Evolutionary conservation across 345 rosid genomes (phyloP), one percentile per base, ranked within the genome.

Genomic region (Corchorus olitorius): DNA sequence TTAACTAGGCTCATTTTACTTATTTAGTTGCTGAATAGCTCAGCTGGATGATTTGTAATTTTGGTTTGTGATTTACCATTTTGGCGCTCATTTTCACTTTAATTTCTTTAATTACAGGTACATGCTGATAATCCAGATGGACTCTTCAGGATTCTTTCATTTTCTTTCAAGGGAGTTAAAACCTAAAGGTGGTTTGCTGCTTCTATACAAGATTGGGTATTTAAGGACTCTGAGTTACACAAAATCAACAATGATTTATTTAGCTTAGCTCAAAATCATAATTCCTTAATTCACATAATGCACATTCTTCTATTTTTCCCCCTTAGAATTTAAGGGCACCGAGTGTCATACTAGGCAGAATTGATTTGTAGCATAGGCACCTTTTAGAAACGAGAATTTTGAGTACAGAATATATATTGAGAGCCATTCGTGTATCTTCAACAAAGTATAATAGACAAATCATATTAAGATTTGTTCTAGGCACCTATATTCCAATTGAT

Each of bases 61-160:
- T 66, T 45, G 15, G 70, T 27, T 27, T 27, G 27, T 27, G 27
- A 0, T 0, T 27, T 3, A 8, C 34, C 68, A 43, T 1, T 33
- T 15, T 41, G 59, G n/a, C 60, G 58, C 50, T 76, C 20, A 68
- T 65, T 16, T 17, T 67, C 49, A 15, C 6, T 13, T 8, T 43
- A 35, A 12, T 34, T 34, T 46, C 73, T 73, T 22, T 27, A 1
- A 27, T 27, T 62, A 58, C 82, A 95, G 99, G 98, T 93, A 64
- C 99, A 95, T 61, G 86, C 98, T 0, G 99, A 93, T 86, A 95
- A 95, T 69, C 99, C 99, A 1, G 94, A 92, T 76, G 99, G 98
- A 53, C 96, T 95, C 61, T 95, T 95, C 86, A 88, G 88, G 83
- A 90, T 92, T 81, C 92, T 95, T 50, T 83, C 97, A 55, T 88